A percentile compares a stretch with the other conserved stretches of the same genome.
Evolutionary conservation across 345 rosid genomes (phyloP).

Genomic region (Moricandia arvensis): DNA sequence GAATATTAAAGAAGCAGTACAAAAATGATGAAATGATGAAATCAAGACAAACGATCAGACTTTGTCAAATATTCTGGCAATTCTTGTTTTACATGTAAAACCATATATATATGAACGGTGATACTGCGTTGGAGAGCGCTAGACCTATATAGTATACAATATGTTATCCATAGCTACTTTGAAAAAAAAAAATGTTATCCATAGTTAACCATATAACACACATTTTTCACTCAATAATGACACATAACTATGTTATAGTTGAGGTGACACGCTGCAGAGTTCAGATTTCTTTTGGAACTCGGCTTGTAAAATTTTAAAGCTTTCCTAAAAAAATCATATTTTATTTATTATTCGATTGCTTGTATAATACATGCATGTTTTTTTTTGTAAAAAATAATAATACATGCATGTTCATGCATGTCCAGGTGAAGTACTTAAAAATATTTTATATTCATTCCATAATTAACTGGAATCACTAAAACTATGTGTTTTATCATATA

Average conservation of each 20-base stretch:
- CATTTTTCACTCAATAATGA: not conserved
- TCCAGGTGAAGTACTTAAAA: not conserved
- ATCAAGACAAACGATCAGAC: not conserved
- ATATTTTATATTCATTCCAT: not conserved
- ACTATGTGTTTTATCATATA: not conserved
- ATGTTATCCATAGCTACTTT: not conserved
- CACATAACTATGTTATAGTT: no score
- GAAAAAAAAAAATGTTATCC: no score
- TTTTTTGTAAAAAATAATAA: no score
- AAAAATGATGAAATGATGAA: no score
- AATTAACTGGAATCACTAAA: not conserved
- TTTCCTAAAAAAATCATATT: not conserved
- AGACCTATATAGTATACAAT: not conserved
- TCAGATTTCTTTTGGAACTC: not conserved
- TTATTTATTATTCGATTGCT: not conserved
- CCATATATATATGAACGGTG: not conserved
- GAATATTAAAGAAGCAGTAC: no score
- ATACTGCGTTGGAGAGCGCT: not conserved
- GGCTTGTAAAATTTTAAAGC: not conserved
- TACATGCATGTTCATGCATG: not conserved
- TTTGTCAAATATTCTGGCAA: not conserved
- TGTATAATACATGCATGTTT: not conserved
- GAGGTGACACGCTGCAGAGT: not conserved
- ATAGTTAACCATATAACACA: no score
- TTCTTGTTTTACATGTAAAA: not conserved